Evolutionary conservation across 2,329 filamentous ascomycete species (phyloP).

Genomic region (Pseudogymnoascus sp.): DNA sequence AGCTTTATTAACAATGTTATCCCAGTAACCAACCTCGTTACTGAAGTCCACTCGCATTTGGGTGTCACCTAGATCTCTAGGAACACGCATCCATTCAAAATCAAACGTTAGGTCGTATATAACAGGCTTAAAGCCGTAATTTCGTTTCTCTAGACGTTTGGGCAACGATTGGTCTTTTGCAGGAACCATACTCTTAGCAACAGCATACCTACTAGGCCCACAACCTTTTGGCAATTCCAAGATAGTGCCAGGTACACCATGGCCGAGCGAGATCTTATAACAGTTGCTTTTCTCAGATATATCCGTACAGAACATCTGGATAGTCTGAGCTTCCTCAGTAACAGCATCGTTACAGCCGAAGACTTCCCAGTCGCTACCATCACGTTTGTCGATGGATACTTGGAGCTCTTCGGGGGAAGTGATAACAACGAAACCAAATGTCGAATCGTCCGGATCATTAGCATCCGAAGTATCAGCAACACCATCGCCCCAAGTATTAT

Average conservation of each 20-base stretch:
- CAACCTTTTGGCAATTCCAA: slow-evolving; percentile 26
- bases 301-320: slow-evolving; percentile 26
- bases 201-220: slow-evolving; percentile 25
- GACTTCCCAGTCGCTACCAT: slow-evolving; percentile 29
- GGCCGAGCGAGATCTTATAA: slow-evolving; percentile 22
- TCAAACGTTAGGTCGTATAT: slow-evolving; percentile 36
- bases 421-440: slow-evolving; percentile 18
- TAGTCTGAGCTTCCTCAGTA: slow-evolving; percentile 22
- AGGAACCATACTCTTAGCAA: slow-evolving; percentile 19
- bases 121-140: slow-evolving; percentile 8
- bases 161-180: slow-evolving; percentile 21
- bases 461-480: background rate
- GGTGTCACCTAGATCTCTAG: slow-evolving; percentile 27
- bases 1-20: slow-evolving; percentile 22
- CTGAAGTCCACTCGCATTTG: slow-evolving; percentile 36
- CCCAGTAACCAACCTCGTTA: slow-evolving; percentile 34
- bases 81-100: slow-evolving; percentile 33
- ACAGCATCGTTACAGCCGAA: slow-evolving; percentile 22
- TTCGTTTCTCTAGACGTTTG: slow-evolving; percentile 15
- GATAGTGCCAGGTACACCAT: slow-evolving; percentile 27
- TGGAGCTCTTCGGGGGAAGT: slow-evolving; percentile 23
- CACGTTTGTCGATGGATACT: slow-evolving; percentile 25
- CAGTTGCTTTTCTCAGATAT: slow-evolving; percentile 21
- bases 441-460: slow-evolving; percentile 14
- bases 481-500: slow-evolving; percentile 15